Conservation (phyloP, 371 early-diverging fungal genomes). For the Sporodiniella umbellata region DNA sequence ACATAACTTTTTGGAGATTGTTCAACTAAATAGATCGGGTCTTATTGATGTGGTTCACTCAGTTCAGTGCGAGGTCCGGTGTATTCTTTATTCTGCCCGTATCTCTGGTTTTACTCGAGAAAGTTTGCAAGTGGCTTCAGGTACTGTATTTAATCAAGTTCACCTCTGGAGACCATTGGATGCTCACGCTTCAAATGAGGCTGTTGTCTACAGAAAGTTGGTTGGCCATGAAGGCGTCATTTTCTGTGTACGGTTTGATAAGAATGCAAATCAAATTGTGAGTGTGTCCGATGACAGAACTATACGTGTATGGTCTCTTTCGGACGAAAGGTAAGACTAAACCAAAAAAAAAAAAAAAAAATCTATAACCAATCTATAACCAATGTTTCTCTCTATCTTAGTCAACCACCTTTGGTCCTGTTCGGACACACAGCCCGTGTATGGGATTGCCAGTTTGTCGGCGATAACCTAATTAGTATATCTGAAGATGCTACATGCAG, state of each 20-base stretch:
- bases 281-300: conserved; percentile 88
- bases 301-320: conserved; percentile 71
- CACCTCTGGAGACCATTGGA: conserved; percentile 64
- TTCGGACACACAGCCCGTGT: conserved; percentile 82
- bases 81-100: conserved; percentile 71
- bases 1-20: conserved; percentile 73
- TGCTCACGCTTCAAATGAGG: conserved; percentile 41
- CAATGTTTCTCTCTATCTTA: too few species aligned
- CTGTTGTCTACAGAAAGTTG: conserved; percentile 46
- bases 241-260: conserved; percentile 73
- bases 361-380: too few species aligned
- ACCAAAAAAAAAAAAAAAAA: not conserved
- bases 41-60: conserved; percentile 20
- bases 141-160: conserved; percentile 83
- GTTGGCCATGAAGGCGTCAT: conserved; percentile 80
- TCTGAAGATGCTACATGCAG: conserved; percentile 79
- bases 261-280: conserved; percentile 53
- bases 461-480: conserved; percentile 59
- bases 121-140: conserved; percentile 63
- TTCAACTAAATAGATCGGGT: conserved; percentile 10
- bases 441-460: conserved; percentile 75
- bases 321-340: conserved; percentile 19
- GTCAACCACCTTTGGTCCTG: conserved; percentile 45
- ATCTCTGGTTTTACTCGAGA: conserved; percentile 54
- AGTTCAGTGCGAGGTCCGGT: conserved; percentile 55